Evolutionary conservation across 148 eudicot species (phyloP).

Genomic region (Pharnaceum exiguum): DNA sequence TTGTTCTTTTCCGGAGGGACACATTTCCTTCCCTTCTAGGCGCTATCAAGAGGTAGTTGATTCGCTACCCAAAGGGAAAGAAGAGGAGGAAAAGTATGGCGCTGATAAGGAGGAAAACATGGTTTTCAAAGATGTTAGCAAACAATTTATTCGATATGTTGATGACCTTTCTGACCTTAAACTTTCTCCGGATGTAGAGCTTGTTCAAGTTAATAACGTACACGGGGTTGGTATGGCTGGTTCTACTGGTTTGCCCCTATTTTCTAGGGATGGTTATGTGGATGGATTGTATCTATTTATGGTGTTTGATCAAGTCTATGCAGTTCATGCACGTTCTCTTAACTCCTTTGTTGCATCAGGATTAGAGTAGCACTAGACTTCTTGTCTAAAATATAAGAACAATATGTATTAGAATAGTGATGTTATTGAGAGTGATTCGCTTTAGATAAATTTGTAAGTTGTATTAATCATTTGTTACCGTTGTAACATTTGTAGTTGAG

Average conservation of each 20-base stretch:
- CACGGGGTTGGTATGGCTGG: slow-evolving; percentile 14
- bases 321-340: slow-evolving; percentile 6
- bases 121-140: not conserved
- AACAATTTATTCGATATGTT: not conserved
- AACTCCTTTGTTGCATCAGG: too few species aligned
- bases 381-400: too few species aligned
- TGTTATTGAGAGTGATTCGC: too few species aligned
- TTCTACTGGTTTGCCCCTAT: slow-evolving; percentile 6
- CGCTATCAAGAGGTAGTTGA: not conserved
- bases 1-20: not conserved
- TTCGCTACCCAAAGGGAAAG: too few species aligned
- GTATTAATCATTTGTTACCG: too few species aligned
- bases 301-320: slow-evolving; percentile 4
- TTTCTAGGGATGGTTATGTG: not conserved
- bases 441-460: too few species aligned
- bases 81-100: not conserved
- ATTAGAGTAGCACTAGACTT: too few species aligned
- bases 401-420: too few species aligned
- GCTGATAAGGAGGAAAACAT: not conserved
- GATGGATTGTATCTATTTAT: not conserved
- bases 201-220: slow-evolving; percentile 2
- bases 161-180: not conserved
- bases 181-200: not conserved
- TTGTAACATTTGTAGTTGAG: too few species aligned
- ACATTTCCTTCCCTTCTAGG: not conserved